Base-by-base conservation (phyloP, 2,329 filamentous ascomycete species). In the Apiospora hydei region DNA sequence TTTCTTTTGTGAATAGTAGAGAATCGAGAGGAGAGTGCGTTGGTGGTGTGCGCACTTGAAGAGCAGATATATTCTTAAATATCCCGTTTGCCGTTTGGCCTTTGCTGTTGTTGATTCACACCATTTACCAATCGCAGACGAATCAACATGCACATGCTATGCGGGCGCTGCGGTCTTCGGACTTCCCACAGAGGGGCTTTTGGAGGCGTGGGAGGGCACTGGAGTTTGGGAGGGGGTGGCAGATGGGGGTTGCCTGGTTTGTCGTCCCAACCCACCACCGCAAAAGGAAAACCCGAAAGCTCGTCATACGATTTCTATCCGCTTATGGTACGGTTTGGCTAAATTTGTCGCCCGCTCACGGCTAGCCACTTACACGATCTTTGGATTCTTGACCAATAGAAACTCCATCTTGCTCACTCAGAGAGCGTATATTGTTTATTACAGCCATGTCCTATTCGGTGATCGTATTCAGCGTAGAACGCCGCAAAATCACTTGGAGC, bases 281-380 rank as follows among this genome's bases (percentile, higher is more conserved):
- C 57, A 16, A 64, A 18, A 64, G 57, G 57, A 18, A n/a, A 64
- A 41, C 34, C 57, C 57, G 57, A 64, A 41, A 41, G 57, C 57
- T 64, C 57, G 34, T 64, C 57, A 64, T 64, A 64, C 57, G 57
- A 64, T 64, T 41, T 18, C n/a, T 61, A 61, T 38, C 53, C 30
- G 53, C 53, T 61, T 61, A 61, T 61, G 53, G 53, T 38, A 38
- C 53, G 53, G 53, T 61, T 61, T 61, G 30, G 16, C 53, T 38
- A 30, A 61, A 61, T 61, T 64, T 64, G 30, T 64, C 57, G 30
- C 30, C 57, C 57, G 57, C 57, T 41, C 34, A 41, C 57, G 57
- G 53, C 53, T 61, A 38, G 21, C 30, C 10, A 61, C 53, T 61
- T 61, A 38, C 53, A 61, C 53, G 26, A 38, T 21, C 26, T 34